Conservation (phyloP, 176 grass and related monocot species). For the Stipa capillata region DNA sequence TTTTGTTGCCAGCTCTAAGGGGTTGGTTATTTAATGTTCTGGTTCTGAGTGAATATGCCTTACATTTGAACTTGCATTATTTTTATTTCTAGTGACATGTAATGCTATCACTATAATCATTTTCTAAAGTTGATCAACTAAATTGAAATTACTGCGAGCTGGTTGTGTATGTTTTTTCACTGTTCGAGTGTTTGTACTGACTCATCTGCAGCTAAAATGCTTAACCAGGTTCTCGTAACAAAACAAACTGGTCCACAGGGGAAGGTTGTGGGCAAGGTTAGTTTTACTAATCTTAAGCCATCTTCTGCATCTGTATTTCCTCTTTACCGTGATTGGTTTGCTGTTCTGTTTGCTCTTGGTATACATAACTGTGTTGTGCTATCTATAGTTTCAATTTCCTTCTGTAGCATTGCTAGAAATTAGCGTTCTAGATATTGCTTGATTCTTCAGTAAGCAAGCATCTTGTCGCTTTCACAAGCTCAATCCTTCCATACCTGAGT, state of each 20-base stretch:
- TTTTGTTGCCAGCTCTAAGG: not conserved
- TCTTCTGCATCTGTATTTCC: not conserved
- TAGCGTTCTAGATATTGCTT: not conserved
- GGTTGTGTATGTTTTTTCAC: not conserved
- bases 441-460: not conserved
- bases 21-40: not conserved
- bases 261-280: slow-evolving; percentile 97
- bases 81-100: not conserved
- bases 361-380: not conserved
- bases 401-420: not conserved
- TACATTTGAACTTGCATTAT: not conserved
- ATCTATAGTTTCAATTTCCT: not conserved
- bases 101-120: not conserved
- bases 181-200: not conserved
- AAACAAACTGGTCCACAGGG: slow-evolving; percentile 94
- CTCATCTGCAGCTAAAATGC: slow-evolving; percentile 85
- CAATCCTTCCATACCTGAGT: not conserved
- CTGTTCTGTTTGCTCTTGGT: not conserved
- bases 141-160: not conserved
- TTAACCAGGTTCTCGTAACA: slow-evolving; percentile 91
- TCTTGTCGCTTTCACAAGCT: not conserved
- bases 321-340: not conserved
- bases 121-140: not conserved
- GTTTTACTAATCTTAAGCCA: not conserved
- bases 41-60: not conserved